Conservation (phyloP, 75 land plant species). For the Cunninghamia lanceolata region DNA sequence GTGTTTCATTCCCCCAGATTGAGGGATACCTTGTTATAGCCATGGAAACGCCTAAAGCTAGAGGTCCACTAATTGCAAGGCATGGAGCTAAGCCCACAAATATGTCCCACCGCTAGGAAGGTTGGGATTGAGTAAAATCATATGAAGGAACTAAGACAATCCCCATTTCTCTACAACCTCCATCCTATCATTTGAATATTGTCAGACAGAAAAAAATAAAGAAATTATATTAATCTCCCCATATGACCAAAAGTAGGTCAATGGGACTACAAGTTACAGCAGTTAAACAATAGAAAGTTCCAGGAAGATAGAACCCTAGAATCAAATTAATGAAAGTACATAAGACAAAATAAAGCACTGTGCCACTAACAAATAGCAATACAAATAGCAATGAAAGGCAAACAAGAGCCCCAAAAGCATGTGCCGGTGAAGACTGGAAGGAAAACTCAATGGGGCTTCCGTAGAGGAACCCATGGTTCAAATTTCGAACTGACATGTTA, state of each 20-base stretch:
- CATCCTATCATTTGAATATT: not conserved
- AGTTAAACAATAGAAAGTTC: too few relatives aligned
- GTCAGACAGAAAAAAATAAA: not conserved
- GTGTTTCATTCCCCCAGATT: not conserved
- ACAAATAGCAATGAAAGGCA: too few relatives aligned
- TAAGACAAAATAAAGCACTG: too few relatives aligned
- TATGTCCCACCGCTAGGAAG: not conserved
- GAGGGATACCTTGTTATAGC: not conserved
- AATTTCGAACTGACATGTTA: not conserved
- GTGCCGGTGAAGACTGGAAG: too few relatives aligned
- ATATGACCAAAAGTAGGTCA: too few relatives aligned
- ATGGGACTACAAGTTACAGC: too few relatives aligned
- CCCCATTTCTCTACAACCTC: not conserved
- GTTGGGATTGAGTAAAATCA: not conserved
- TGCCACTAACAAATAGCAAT: too few relatives aligned
- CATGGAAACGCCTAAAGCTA: not conserved
- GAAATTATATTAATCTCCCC: too few relatives aligned
- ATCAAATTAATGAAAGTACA: too few relatives aligned
- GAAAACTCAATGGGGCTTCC: not conserved
- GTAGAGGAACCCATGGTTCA: not conserved
- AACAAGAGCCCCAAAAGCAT: too few relatives aligned
- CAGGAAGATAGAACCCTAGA: too few relatives aligned
- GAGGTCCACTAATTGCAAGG: not conserved
- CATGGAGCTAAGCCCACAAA: not conserved
- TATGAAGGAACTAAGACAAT: not conserved